Percentiles rank a stretch among this genome's conserved stretches.
Conservation (phyloP, 1,284 basidiomycete species). For the Cryptococcus sp. region DNA sequence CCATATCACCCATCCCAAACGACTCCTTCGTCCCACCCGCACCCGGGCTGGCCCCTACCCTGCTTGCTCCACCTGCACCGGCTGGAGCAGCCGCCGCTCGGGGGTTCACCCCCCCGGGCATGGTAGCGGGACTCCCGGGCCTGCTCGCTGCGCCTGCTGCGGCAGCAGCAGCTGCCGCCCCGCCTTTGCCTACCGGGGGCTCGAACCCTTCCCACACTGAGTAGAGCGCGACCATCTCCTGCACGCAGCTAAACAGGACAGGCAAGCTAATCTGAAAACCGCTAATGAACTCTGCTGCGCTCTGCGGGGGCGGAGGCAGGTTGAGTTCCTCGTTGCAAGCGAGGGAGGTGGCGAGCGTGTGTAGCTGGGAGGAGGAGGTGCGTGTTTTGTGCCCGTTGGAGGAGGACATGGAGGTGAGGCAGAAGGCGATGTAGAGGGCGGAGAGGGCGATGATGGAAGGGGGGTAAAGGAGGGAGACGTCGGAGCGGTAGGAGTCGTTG, state of each 20-base stretch:
- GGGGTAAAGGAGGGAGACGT: slow-evolving; percentile 84
- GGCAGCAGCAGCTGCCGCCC: slow-evolving; percentile 57
- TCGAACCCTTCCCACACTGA: slow-evolving; percentile 75
- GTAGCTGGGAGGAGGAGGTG: slow-evolving; percentile 45
- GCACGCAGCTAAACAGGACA: slow-evolving; percentile 77
- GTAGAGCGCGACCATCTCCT: slow-evolving; percentile 87
- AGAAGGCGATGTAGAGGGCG: slow-evolving; percentile 78
- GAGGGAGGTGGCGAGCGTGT: slow-evolving; percentile 53
- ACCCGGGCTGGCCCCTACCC: slow-evolving; percentile 8
- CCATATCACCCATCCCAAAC: slow-evolving; percentile 44
- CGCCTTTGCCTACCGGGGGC: slow-evolving; percentile 19
- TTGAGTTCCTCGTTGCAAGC: slow-evolving; percentile 38
- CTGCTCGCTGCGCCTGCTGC: slow-evolving; percentile 36
- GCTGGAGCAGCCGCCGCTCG: neutral
- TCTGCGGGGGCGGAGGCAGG: slow-evolving; percentile 31
- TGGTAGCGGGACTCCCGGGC: neutral
- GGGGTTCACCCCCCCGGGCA: no score
- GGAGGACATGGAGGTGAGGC: slow-evolving; percentile 37
- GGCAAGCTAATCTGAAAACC: slow-evolving; percentile 79
- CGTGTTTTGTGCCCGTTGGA: slow-evolving; percentile 42
- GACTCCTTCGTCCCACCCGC: slow-evolving; percentile 34
- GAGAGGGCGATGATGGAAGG: slow-evolving; percentile 92
- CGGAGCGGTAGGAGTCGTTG: slow-evolving; percentile 92
- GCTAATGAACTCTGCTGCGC: slow-evolving; percentile 66
- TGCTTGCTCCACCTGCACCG: slow-evolving; percentile 9